Evolutionary conservation across 352 stramenopile species (phyloP).

Genomic region (Pythium apleroticum): DNA sequence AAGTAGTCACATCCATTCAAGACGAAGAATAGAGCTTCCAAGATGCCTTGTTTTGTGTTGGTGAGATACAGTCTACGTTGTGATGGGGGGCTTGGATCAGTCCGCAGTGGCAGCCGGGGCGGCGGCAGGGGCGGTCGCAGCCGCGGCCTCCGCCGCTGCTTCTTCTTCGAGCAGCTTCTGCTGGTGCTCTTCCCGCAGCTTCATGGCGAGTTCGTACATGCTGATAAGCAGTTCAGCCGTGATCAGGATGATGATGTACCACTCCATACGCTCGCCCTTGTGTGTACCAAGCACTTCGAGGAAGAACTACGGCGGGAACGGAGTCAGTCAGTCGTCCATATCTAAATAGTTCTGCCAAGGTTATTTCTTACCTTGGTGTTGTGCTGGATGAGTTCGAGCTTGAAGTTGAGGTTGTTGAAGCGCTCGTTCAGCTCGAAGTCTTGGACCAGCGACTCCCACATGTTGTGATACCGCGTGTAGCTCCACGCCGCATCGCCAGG

Average conservation of each 20-base stretch:
- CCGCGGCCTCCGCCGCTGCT: neutral
- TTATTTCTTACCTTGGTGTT: constrained; percentile 95
- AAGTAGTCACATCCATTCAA: constrained; percentile 30
- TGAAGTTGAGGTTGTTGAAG: constrained; percentile 97
- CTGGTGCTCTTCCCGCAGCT: constrained; percentile 47
- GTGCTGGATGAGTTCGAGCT: constrained; percentile 96
- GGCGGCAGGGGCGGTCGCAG: constrained; percentile 1
- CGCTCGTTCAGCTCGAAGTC: constrained; percentile 94
- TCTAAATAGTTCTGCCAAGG: no score
- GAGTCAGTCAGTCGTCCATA: constrained; percentile 5
- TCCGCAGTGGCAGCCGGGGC: neutral
- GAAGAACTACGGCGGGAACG: constrained; percentile 86
- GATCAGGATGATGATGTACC: constrained; percentile 98
- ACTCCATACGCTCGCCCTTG: constrained; percentile 94
- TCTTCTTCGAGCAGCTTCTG: constrained; percentile 20
- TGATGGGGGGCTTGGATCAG: neutral
- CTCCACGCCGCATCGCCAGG: constrained; percentile 94
- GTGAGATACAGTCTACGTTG: neutral
- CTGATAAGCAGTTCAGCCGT: constrained; percentile 92
- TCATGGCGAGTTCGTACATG: constrained; percentile 78
- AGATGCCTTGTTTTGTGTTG: neutral
- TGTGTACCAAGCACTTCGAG: constrained; percentile 96
- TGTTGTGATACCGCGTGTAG: constrained; percentile 93
- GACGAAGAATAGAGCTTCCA: constrained; percentile 3
- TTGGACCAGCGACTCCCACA: constrained; percentile 86